Conservation (phyloP, 2,329 filamentous ascomycete genomes). For the Dothideomycetes sp. region DNA sequence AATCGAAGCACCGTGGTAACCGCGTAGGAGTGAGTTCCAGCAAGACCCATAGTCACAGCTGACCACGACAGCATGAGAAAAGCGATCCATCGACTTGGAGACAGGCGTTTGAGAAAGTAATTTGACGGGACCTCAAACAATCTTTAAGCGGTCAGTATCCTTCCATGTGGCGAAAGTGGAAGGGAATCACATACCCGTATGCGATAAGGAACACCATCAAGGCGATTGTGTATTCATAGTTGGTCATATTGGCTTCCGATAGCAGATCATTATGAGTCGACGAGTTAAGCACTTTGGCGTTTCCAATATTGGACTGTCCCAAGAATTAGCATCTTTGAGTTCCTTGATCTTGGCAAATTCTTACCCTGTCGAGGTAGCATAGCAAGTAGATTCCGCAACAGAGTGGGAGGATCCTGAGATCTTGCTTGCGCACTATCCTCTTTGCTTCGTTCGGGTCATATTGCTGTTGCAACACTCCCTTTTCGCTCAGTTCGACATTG, state of each 20-base stretch:
- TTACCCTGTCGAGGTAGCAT: conserved; percentile 60
- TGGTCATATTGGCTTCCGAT: conserved; percentile 51
- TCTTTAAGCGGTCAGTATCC: neutral
- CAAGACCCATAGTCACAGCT: conserved; percentile 30
- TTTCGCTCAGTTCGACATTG: too few relatives aligned
- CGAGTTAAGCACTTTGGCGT: conserved; percentile 53
- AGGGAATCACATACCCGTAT: conserved; percentile 17
- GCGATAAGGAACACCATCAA: conserved; percentile 29
- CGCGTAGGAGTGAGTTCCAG: conserved; percentile 27
- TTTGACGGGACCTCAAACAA: conserved; percentile 32
- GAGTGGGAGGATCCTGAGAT: conserved; percentile 54
- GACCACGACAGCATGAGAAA: conserved; percentile 33
- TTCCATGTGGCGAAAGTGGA: neutral
- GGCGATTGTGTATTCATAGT: conserved; percentile 47
- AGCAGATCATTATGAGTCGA: conserved; percentile 54
- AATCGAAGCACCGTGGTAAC: conserved; percentile 28
- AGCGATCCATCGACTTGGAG: conserved; percentile 31
- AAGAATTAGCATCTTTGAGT: too few relatives aligned
- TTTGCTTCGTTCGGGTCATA: too few relatives aligned
- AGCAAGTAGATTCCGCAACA: conserved; percentile 57
- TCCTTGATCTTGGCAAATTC: too few relatives aligned
- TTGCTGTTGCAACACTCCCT: too few relatives aligned
- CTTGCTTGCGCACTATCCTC: conserved; percentile 34
- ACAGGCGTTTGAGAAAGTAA: conserved; percentile 31
- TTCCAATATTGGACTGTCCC: conserved; percentile 58